Percentiles rank a stretch among this genome's conserved stretches.
These are phyloP conservation scores for Verticillium nonalfalfae DNA, from an alignment of 2,329 filamentous ascomycete genomes.

Conservation along the genomic window DNA sequence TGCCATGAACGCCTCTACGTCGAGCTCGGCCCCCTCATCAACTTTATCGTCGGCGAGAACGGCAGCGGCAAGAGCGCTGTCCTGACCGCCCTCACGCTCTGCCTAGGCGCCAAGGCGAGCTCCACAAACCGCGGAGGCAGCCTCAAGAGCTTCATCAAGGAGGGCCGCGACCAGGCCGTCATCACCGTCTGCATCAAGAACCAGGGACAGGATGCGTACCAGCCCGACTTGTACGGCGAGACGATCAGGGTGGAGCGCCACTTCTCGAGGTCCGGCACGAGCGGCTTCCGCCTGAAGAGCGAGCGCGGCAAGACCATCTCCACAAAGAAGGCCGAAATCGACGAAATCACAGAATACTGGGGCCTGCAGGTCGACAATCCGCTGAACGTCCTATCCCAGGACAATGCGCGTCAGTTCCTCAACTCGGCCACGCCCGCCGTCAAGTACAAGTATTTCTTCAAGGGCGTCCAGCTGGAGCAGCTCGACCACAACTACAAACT, in stretches of 20 bases:
- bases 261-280: slow-evolving; percentile 68
- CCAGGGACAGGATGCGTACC: slow-evolving; percentile 75
- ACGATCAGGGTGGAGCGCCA: slow-evolving; percentile 87
- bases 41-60: slow-evolving; percentile 97
- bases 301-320: slow-evolving; percentile 65
- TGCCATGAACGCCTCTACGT: slow-evolving; percentile 80
- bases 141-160: slow-evolving; percentile 85
- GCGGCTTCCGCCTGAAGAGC: slow-evolving; percentile 83
- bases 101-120: slow-evolving; percentile 89
- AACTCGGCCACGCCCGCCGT: slow-evolving; percentile 74
- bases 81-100: slow-evolving; percentile 85
- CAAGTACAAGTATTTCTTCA: slow-evolving; percentile 96
- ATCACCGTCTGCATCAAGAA: slow-evolving; percentile 89
- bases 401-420: slow-evolving; percentile 89
- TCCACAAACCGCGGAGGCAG: slow-evolving; percentile 88
- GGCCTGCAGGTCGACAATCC: slow-evolving; percentile 94
- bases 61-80: slow-evolving; percentile 97
- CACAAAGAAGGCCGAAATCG: slow-evolving; percentile 77
- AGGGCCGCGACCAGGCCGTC: slow-evolving; percentile 69
- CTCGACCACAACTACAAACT: slow-evolving; percentile 87
- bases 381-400: slow-evolving; percentile 90
- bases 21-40: slow-evolving; percentile 86
- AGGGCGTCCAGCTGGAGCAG: slow-evolving; percentile 88
- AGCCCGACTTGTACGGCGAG: slow-evolving; percentile 73
- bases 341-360: slow-evolving; percentile 90